These are phyloP conservation scores for Tuber microsphaerosporum DNA, from an alignment of 495 filamentous ascomycete species.

Conservation along the genomic window DNA sequence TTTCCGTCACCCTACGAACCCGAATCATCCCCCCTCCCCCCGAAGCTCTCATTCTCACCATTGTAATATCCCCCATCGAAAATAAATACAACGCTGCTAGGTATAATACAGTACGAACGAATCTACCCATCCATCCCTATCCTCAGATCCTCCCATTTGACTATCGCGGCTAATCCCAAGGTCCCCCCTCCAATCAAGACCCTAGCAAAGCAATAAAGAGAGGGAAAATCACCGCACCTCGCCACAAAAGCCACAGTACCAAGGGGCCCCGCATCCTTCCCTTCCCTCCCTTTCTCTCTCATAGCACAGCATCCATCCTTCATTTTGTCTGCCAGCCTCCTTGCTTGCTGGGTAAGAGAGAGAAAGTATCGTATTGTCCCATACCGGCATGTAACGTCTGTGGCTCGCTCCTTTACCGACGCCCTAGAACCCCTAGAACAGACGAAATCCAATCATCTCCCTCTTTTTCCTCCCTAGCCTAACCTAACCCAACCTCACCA, in stretches of 20 bases:
- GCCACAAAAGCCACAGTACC: not conserved
- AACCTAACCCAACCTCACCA: not conserved
- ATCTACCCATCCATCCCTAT: not conserved
- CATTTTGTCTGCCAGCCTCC: not conserved
- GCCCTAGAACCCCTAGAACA: not conserved
- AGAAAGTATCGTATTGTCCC: not conserved
- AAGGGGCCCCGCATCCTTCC: not conserved
- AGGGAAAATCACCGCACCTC: not conserved
- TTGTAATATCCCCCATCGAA: not conserved
- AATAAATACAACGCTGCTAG: not conserved
- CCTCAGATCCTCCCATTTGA: not conserved
- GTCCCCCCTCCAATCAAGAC: not conserved
- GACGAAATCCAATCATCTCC: not conserved
- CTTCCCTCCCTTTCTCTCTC: not conserved
- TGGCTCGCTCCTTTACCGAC: constrained; percentile 2
- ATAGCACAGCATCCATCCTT: not conserved
- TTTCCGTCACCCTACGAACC: no score
- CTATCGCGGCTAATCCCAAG: not conserved
- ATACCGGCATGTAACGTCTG: not conserved
- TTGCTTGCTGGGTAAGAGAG: not conserved
- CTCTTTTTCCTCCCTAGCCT: not conserved
- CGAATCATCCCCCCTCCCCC: no score
- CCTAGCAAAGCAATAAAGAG: not conserved
- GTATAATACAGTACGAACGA: not conserved
- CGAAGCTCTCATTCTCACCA: not conserved